Base-by-base conservation (phyloP, 257 asterid genomes). In the Nicotiana knightiana region DNA sequence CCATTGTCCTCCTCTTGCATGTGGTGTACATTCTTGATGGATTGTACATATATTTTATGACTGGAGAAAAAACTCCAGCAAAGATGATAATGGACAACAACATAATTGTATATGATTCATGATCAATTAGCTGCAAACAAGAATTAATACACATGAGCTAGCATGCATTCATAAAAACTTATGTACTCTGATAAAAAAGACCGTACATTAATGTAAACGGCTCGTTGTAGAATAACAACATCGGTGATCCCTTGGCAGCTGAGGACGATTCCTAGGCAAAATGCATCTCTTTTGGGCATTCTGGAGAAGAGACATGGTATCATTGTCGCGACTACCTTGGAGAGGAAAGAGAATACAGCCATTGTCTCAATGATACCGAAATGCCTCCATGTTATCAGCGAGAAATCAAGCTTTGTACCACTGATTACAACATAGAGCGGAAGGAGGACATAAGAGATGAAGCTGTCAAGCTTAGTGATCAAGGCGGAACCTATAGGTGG, bases 401-500 rank as follows among this genome's bases (percentile, higher is more conserved):
- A 68, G 66, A 89, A 82, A 71, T 89, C 88, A 4, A 89, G 62
- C 66, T 77, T 82, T 28, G 89, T 64, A 67, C 85, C 86, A 54
- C 78, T 82, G 57, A 87, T 71, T 15, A 85, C 90, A 57, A 89
- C 87, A 68, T 59, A 85, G 0, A 89, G 65, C 4, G 92, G 92
- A 84, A 89, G 65, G 39, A 89, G 61, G 58, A 87, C 67, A 17
- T 66, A 55, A 51, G 87, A 67, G 37, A 85, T 68, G 21, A 89
- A 82, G 62, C 67, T 8, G 17, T 89, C 92, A 12, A 89, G 88
- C 83, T 80, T 89, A 4, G 51, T 57, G 13, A 89, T 75, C 63
- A 89, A 53, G 9, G 92, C 89, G 12, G 92, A 76, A 11, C 92
- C 92, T n/a, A 87, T 75, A 39, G 92, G 92, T 11, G 92, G 92